Base-by-base conservation (phyloP, 2,329 filamentous ascomycete genomes). In the Aspergillus ruber region DNA sequence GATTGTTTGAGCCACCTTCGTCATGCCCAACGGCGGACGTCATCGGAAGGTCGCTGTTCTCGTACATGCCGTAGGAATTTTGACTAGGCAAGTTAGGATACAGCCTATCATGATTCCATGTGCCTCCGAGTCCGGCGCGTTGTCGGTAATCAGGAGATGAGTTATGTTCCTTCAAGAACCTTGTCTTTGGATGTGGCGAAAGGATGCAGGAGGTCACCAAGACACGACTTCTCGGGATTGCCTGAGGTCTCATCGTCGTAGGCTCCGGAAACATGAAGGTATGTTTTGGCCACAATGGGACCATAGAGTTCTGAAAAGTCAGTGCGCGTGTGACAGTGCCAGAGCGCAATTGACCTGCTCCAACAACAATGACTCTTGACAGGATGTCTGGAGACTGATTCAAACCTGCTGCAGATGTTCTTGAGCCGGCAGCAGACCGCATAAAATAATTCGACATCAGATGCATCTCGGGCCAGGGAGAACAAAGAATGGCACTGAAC, bases 201-300 rank as follows among this genome's bases (percentile, higher is more conserved):
- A 25, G 23, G 13, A 35, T 15, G 15, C 12, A 13, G 13, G n/a
- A 35, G 32, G n/a, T 35, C 32, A 35, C 15, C 32, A 4, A 10
- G 32, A 15, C 32, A 35, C 10, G 23, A 8, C 23, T 25, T 25
- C 8, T 9, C 23, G 5, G n/a, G 32, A 35, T 35, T 15, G 32
- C 8, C n/a, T 15, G n/a, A 45, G 10, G 3, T 35, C 12, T 35
- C 17, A 3, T 18, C 15, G 9, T 52, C 46, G 23, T 56, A 56
- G 2, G 25, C 45, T 2, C 49, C 57, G 3, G 42, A 32, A 5
- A 64, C 48, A 45, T 63, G 59, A 4, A 62, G 47, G 41, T 63
- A 63, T 1, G 61, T 63, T 44, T 63, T 64, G 2, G 60, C 60
- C 7, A 56, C 52, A 21, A 62, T 54, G n/a, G 63, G 55, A 18